A percentile compares a stretch with the other conserved stretches of the same genome.
phyloP scores from a whole-genome alignment of 2,329 filamentous ascomycete genomes.

The Dactylellina leptospora region DNA sequence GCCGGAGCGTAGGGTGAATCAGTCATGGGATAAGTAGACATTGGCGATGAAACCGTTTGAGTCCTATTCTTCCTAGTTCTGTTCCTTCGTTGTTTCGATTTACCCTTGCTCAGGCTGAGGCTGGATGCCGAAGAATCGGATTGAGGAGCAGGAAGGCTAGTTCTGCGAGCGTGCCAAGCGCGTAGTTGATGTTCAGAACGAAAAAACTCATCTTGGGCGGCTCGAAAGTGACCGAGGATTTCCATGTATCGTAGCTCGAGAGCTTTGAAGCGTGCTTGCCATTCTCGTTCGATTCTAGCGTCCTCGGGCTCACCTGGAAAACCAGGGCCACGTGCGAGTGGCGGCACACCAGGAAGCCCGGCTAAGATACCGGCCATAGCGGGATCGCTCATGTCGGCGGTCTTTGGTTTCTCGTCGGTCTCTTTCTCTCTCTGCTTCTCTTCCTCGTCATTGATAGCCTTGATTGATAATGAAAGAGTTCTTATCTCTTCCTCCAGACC shows the following conservation, averaged over 20 bases:
- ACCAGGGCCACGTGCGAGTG: constrained; percentile 37
- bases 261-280: constrained; percentile 66
- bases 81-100: constrained; percentile 60
- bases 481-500: constrained; percentile 77
- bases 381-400: constrained; percentile 55
- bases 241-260: constrained; percentile 64
- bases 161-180: constrained; percentile 59
- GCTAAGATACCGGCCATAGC: constrained; percentile 15
- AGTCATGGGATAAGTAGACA: constrained; percentile 62
- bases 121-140: constrained; percentile 23
- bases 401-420: constrained; percentile 65
- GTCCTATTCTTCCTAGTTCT: constrained; percentile 61
- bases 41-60: constrained; percentile 58
- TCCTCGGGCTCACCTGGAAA: constrained; percentile 63
- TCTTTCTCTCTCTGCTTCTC: constrained; percentile 70
- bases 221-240: constrained; percentile 47
- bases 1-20: constrained; percentile 59
- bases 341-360: constrained; percentile 26
- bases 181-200: constrained; percentile 51
- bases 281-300: constrained; percentile 63
- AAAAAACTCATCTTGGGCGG: constrained; percentile 57
- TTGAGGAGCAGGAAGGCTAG: constrained; percentile 53
- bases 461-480: constrained; percentile 75
- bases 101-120: constrained; percentile 50
- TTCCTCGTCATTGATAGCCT: constrained; percentile 76